Evolutionary conservation across 139 green algal genomes (phyloP).

Genomic region (Chlorella sp.): DNA sequence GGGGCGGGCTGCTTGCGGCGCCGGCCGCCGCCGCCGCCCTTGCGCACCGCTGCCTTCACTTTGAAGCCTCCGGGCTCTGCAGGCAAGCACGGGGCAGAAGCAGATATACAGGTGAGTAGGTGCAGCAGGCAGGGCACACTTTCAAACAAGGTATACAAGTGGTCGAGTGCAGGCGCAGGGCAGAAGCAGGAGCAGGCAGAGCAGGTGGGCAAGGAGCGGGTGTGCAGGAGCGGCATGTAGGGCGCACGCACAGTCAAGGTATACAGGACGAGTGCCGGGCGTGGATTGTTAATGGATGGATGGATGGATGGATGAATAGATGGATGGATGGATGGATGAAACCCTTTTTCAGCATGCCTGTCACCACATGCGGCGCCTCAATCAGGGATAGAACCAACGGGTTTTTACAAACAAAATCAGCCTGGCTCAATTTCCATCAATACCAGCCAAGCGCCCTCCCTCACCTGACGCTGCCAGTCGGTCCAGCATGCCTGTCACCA

Average conservation of each 20-base stretch:
- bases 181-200: no score
- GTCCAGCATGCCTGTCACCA: conserved; percentile 77
- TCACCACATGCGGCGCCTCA: no score
- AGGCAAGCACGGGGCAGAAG: background rate
- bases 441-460: background rate
- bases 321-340: no score
- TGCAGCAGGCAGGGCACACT: background rate
- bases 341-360: no score
- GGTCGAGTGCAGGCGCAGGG: no score
- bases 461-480: conserved; percentile 42
- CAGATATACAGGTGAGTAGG: background rate
- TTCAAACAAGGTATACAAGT: background rate
- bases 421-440: no score
- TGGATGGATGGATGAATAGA: background rate
- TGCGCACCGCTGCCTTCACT: conserved; percentile 25
- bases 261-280: no score
- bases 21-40: conserved; percentile 13
- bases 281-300: no score
- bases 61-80: conserved; percentile 51
- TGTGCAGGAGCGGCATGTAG: no score
- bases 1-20: conserved; percentile 1
- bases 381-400: no score
- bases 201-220: no score
- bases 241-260: background rate
- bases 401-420: no score